These are phyloP conservation scores for Nakaseomyces kungkrabaensis DNA, from an alignment of 1,139 yeast species.

Conservation along the genomic window DNA sequence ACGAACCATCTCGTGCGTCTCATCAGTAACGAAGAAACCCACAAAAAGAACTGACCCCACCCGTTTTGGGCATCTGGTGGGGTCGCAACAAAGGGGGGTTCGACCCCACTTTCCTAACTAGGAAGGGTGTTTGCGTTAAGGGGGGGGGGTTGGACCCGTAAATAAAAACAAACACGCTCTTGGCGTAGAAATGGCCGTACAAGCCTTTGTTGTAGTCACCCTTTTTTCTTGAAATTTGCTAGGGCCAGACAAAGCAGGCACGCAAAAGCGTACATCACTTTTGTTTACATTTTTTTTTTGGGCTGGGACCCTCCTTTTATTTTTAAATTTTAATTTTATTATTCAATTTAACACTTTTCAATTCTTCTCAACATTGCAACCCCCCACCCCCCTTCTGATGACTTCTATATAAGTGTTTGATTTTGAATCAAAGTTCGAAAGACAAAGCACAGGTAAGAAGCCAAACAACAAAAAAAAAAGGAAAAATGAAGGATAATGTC, in stretches of 20 bases:
- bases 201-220: background rate
- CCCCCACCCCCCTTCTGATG: background rate
- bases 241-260: too few species aligned
- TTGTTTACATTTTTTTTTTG: background rate
- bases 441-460: too few species aligned
- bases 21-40: background rate
- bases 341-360: background rate
- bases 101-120: background rate
- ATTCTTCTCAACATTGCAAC: background rate
- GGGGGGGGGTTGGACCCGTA: background rate
- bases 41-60: background rate
- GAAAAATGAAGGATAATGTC: constrained; percentile 6
- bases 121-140: background rate
- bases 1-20: background rate
- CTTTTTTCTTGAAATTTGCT: too few species aligned
- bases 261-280: background rate
- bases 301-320: background rate
- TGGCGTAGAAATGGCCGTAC: background rate
- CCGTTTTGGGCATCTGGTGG: too few species aligned
- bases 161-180: background rate
- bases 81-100: too few species aligned
- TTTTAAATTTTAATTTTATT: background rate
- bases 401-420: too few species aligned
- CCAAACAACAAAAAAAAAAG: background rate
- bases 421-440: too few species aligned